Evolutionary conservation across 2,329 filamentous ascomycete species (phyloP), one percentile per base, ranked within the genome.

Genomic region (Botrytis hyacinthi): DNA sequence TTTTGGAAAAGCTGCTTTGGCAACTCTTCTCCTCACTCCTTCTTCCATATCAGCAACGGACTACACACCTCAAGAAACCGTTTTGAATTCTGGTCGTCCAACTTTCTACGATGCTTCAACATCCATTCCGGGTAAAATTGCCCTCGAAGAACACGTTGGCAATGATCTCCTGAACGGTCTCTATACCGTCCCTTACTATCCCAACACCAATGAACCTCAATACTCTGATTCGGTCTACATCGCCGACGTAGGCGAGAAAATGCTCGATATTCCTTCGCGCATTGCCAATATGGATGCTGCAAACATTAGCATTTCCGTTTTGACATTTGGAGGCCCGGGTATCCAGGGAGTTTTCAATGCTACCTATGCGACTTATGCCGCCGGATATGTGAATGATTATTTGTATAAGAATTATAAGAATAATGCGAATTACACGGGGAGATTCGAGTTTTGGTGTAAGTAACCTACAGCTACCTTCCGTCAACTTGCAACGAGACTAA

Each of bases 331-430:
- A 2, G 35, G 73, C 2, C 78, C 76, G 1, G 77, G 78, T 0
- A 77, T 77, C 12, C 75, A 79, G 44, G 78, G 78, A 20, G 62
- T 78, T 2, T 78, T 78, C 71, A 75, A 78, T 48, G 61, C 70
- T 7, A 72, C 71, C 0, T 74, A 74, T 32, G 75, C 77, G 29
- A 72, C 68, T 2, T 57, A 73, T 20, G 70, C 73, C 8, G 77
- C 76, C 16, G 57, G 12, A 5, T 66, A 70, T 4, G 76, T 77
- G 26, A 78, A 78, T 60, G 72, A 78, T 54, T 68, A 76, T 37
- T 57, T 77, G 20, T 37, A 71, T 4, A 46, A 54, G 22, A 35
- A 72, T 1, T 79, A 79, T 59, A 75, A 73, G 46, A 67, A 29
- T 18, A 57, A 73, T 37, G 75, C 74, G 1, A 75, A 75, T 42